These are phyloP conservation scores for Lentinula sp. DNA, from an alignment of 768 basidiomycete genomes.

Conservation along the genomic window DNA sequence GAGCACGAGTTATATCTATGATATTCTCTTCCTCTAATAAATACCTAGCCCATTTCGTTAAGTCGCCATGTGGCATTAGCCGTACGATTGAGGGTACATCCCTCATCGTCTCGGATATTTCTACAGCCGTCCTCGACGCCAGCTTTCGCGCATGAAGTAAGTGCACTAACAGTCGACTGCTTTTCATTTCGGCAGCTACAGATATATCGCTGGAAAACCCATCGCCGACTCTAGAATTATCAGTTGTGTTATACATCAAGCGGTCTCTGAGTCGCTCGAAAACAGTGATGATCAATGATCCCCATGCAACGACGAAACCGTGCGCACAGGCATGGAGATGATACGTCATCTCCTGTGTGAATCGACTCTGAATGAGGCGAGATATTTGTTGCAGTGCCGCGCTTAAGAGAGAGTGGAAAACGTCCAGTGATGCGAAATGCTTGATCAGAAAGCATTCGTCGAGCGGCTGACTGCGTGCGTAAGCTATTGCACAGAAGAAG, in stretches of 20 bases:
- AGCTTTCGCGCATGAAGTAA: neutral
- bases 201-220: neutral
- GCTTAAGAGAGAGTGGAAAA: neutral
- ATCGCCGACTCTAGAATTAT: neutral
- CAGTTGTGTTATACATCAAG: neutral
- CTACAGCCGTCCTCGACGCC: neutral
- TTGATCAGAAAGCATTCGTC: conserved; percentile 1
- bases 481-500: neutral
- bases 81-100: neutral
- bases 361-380: neutral
- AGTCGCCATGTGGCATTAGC: neutral
- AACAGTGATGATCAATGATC: neutral
- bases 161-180: neutral
- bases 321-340: neutral
- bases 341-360: neutral
- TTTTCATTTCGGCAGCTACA: neutral
- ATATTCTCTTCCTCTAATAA: neutral
- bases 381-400: neutral
- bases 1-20: neutral
- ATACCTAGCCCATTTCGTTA: neutral
- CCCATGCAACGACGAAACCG: neutral
- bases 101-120: neutral
- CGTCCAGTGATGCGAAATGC: neutral
- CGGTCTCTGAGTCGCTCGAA: neutral
- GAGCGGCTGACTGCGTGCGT: neutral